Conservation (phyloP, 2,329 filamentous ascomycete species). For the Bipolaris zeicola region DNA sequence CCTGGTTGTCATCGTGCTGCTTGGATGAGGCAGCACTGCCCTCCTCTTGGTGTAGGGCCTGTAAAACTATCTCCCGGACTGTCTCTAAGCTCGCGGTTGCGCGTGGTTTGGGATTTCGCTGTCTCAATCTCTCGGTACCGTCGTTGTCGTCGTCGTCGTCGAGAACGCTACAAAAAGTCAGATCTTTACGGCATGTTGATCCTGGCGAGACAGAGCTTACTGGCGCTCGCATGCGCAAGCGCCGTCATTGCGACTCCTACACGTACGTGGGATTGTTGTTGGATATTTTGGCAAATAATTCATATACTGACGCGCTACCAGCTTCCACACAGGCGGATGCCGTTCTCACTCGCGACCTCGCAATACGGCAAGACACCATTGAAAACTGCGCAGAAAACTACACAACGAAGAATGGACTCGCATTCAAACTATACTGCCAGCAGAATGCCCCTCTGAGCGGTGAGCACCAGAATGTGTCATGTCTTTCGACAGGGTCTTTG, state of each 20-base stretch:
- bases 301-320: conserved; percentile 19
- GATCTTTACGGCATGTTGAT: conserved; percentile 7
- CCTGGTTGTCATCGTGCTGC: background rate
- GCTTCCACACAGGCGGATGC: conserved; percentile 25
- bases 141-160: background rate
- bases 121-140: background rate
- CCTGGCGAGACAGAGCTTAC: conserved; percentile 14
- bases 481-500: background rate
- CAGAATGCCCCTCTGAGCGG: conserved; percentile 38
- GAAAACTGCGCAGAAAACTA: conserved; percentile 29
- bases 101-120: background rate
- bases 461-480: conserved; percentile 6
- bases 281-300: background rate
- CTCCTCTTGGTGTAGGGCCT: background rate
- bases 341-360: conserved; percentile 18
- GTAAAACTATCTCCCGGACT: background rate
- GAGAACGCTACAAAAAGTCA: conserved; percentile 1
- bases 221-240: conserved; percentile 30
- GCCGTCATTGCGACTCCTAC: conserved; percentile 34
- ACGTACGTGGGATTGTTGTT: conserved; percentile 15
- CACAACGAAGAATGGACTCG: conserved; percentile 36
- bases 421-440: conserved; percentile 39
- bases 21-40: background rate
- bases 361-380: conserved; percentile 16
- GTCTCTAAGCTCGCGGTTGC: background rate